A percentile compares a stretch with the other conserved stretches of the same genome.
phyloP scores from a whole-genome alignment of 2,329 filamentous ascomycete genomes.

The Aspergillus arachidicola region DNA sequence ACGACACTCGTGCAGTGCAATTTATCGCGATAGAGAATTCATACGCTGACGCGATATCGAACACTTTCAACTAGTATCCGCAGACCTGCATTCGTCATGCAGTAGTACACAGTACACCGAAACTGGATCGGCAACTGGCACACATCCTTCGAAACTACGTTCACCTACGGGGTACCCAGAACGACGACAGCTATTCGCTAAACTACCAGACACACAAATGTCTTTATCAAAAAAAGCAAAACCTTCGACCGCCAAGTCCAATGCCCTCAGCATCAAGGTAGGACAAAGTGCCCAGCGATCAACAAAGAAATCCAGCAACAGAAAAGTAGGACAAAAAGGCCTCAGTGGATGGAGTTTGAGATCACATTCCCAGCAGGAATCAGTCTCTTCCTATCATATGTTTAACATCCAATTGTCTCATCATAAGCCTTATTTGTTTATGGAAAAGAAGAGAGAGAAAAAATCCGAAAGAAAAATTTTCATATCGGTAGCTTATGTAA shows the following conservation, averaged over 20 bases:
- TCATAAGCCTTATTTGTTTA: slow-evolving; percentile 41
- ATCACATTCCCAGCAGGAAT: slow-evolving; percentile 42
- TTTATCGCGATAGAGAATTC: neutral
- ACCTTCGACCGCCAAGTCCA: neutral
- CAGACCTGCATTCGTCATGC: neutral
- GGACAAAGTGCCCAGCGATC: neutral
- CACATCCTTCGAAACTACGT: neutral
- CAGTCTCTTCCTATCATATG: slow-evolving; percentile 54
- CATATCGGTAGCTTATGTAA: slow-evolving; percentile 8
- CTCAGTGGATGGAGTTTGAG: slow-evolving; percentile 47
- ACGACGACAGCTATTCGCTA: neutral
- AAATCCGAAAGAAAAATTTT: neutral
- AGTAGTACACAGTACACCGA: no score
- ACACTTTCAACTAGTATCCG: no score
- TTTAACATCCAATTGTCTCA: slow-evolving; percentile 43
- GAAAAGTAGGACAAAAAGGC: slow-evolving; percentile 25
- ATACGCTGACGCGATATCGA: neutral
- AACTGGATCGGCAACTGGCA: neutral
- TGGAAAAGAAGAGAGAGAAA: slow-evolving; percentile 20
- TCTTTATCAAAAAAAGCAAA: neutral
- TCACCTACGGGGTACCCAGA: no score
- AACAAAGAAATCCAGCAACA: neutral
- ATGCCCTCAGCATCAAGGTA: neutral
- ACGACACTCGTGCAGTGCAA: neutral
- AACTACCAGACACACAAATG: neutral